These are phyloP conservation scores for Candida maltosa DNA, from an alignment of 805 yeast genomes.

Conservation along the genomic window DNA sequence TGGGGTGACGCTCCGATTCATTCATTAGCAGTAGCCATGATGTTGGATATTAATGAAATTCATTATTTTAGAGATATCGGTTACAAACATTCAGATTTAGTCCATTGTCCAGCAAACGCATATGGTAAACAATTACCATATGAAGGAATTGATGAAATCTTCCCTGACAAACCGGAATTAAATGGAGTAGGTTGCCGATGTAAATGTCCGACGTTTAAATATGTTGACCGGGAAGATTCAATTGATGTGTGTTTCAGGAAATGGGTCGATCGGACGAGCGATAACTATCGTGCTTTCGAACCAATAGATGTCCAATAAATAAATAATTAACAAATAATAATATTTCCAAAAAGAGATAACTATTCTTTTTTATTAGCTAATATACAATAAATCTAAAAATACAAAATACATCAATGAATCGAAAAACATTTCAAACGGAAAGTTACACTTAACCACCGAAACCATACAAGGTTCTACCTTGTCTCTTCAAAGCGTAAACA, in stretches of 20 bases:
- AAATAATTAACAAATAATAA: constrained; percentile 21
- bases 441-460: constrained; percentile 99
- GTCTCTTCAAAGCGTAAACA: constrained; percentile 99
- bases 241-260: constrained; percentile 47
- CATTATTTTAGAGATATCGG: constrained; percentile 95
- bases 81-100: constrained; percentile 74
- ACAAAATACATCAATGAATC: too few species aligned
- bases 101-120: constrained; percentile 75
- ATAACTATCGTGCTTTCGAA: constrained; percentile 17
- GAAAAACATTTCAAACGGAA: too few species aligned
- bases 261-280: constrained; percentile 45
- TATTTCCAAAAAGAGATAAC: constrained; percentile 17
- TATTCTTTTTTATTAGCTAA: too few species aligned
- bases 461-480: constrained; percentile 99
- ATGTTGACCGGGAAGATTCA: constrained; percentile 55
- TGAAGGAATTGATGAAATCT: constrained; percentile 24
- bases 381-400: too few species aligned
- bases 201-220: constrained; percentile 53
- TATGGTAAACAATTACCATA: constrained; percentile 50
- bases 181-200: constrained; percentile 83
- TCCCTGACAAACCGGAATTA: constrained; percentile 27
- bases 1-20: constrained; percentile 99
- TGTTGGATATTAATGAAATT: constrained; percentile 62
- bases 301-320: constrained; percentile 22
- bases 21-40: constrained; percentile 78